phyloP scores from a whole-genome alignment of 495 filamentous ascomycete species.

The Melanomma pulvis-pyrius region DNA sequence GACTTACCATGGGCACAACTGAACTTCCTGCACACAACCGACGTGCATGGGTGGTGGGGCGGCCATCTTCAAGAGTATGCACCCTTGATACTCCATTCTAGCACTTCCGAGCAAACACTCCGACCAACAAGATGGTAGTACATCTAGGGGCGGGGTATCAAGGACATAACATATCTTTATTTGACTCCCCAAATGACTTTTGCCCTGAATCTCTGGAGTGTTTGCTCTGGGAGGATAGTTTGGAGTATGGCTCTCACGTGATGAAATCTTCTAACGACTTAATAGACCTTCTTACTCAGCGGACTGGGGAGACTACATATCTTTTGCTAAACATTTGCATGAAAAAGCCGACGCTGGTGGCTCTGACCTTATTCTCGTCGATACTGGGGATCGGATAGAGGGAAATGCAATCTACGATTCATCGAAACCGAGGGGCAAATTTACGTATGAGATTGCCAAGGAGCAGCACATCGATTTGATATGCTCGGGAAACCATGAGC shows the following conservation, averaged over 20 bases:
- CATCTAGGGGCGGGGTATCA: no score
- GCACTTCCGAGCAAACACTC: no score
- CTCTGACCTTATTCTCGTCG: conserved; percentile 82
- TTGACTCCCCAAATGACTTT: no score
- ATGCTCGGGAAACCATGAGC: conserved; percentile 91
- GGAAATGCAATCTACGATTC: conserved; percentile 97
- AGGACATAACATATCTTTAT: no score
- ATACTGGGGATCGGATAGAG: conserved; percentile 93
- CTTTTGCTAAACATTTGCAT: conserved; percentile 81
- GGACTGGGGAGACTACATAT: conserved; percentile 98
- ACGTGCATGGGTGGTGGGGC: conserved; percentile 94
- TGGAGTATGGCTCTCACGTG: neutral
- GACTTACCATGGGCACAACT: conserved; percentile 86
- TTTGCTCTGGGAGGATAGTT: no score
- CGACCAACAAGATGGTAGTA: no score
- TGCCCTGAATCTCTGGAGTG: no score
- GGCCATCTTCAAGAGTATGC: conserved; percentile 88
- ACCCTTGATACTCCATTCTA: conserved; percentile 1
- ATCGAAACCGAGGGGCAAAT: conserved; percentile 82
- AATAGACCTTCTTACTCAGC: conserved; percentile 65
- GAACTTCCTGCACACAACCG: conserved; percentile 93
- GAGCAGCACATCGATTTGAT: conserved; percentile 83
- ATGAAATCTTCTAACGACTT: neutral
- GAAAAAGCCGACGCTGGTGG: conserved; percentile 74
- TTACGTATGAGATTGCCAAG: conserved; percentile 80